Percentiles rank a stretch among this genome's conserved stretches.
Conservation (phyloP, 2,329 filamentous ascomycete genomes). For the Thelonectria blattea region DNA sequence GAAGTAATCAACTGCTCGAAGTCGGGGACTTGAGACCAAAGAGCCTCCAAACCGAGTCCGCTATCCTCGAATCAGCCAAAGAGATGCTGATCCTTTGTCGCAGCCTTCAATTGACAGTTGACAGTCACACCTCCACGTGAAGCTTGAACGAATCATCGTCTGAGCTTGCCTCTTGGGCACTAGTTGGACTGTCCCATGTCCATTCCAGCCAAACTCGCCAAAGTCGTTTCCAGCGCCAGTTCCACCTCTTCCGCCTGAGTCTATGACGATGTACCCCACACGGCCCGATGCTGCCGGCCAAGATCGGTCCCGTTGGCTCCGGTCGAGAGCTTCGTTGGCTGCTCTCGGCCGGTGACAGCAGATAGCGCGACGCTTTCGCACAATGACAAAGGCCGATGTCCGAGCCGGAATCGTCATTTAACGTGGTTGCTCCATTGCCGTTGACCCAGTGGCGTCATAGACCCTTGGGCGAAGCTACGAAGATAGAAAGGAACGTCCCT, state of each 20-base stretch:
- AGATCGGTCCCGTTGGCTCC: background rate
- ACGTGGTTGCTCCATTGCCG: background rate
- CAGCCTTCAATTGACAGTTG: background rate
- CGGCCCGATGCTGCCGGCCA: background rate
- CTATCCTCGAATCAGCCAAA: background rate
- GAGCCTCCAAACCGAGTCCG: background rate
- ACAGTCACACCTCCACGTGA: background rate
- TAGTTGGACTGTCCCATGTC: too few species aligned
- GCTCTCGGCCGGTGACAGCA: background rate
- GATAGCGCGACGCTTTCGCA: background rate
- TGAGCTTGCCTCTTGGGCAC: too few species aligned
- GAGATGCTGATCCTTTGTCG: background rate
- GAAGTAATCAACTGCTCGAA: conserved; percentile 17
- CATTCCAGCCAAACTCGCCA: too few species aligned
- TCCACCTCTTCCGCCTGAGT: background rate
- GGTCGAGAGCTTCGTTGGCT: background rate
- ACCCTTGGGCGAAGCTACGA: background rate
- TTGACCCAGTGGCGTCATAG: background rate
- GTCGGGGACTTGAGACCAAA: too few species aligned
- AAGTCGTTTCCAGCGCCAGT: too few species aligned
- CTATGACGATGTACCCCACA: conserved; percentile 4
- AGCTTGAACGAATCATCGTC: background rate
- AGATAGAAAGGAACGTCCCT: background rate
- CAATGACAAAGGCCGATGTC: background rate
- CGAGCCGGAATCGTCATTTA: background rate